Evolutionary conservation across 2,329 filamentous ascomycete genomes (phyloP).

Genomic region (Colletotrichum sp.): DNA sequence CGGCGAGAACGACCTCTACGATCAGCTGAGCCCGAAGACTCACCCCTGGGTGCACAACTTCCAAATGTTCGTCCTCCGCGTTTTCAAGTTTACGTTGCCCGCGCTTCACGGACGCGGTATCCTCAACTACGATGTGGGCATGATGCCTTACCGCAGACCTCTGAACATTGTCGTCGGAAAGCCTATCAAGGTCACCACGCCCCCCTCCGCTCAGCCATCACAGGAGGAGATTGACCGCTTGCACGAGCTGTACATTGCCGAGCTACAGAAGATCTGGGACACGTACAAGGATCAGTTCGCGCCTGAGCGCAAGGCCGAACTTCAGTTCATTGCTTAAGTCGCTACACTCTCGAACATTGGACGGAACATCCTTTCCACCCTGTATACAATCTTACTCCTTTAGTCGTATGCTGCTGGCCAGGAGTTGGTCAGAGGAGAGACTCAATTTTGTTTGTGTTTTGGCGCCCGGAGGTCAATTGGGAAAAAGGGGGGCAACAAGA

Average conservation of each 20-base stretch:
- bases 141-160: conserved; percentile 90
- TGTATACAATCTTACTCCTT: neutral
- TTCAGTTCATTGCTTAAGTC: conserved; percentile 66
- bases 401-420: neutral
- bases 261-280: conserved; percentile 76
- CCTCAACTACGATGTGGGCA: conserved; percentile 96
- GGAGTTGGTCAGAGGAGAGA: neutral
- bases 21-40: conserved; percentile 78
- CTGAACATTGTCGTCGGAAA: conserved; percentile 89
- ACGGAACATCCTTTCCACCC: neutral
- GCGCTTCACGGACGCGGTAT: conserved; percentile 89
- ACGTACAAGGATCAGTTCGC: conserved; percentile 80
- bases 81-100: conserved; percentile 91
- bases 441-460: neutral
- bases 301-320: conserved; percentile 63
- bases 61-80: conserved; percentile 83
- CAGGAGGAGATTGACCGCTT: conserved; percentile 80
- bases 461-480: neutral
- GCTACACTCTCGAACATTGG: neutral
- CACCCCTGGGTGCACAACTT: conserved; percentile 81
- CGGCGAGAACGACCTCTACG: conserved; percentile 95
- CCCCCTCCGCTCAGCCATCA: conserved; percentile 66
- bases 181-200: conserved; percentile 73
- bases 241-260: conserved; percentile 78
- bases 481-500: neutral